Evolutionary conservation across 805 yeast species (phyloP), one percentile per base, ranked within the genome.

Genomic region (Candida michaelii): DNA sequence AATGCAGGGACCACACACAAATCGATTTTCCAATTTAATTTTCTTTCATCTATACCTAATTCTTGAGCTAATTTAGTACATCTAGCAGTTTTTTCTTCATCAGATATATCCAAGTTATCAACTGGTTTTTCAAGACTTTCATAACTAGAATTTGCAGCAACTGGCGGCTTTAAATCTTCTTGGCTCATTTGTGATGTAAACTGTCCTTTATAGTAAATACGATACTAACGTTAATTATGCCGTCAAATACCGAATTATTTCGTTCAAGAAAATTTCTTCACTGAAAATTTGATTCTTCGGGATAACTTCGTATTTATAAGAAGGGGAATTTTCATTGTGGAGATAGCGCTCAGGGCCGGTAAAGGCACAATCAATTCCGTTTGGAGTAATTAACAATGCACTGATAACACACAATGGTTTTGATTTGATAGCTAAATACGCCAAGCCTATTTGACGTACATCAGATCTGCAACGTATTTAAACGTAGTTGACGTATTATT

Each of bases 1-100:
- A 87, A 83, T n/a, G 89, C 81, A 4, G 90, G 89, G 21, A 85
- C 82, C 30, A 86, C 81, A 46, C 86, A 77, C 1, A 79, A 40
- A 54, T 85, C 91, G 24, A 82, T 68, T 53, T 83, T 85, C 73
- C 79, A 66, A 78, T 78, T 76, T 19, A 85, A 62, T 50, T 66
- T 73, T 33, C 54, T 63, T 29, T 82, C 80, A 57, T 83, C 70
- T 29, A 86, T 65, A 13, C 77, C 79, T 43, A 54, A 39, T 36
- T 49, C 53, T 11, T 31, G 16, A 9, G 53, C 53, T 13, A 49
- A 36, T 21, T 31, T 18, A 3, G 36, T 12, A 35, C 29, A 21
- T 43, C 39, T 42, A 6, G 18, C 30, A 17, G 14, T 14, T 23
- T 30, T 42, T 32, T 42, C 45, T 13, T 18, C 39, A 13, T 25